Base-by-base conservation (phyloP, 768 basidiomycete genomes). In the Tulasnella sp. region DNA sequence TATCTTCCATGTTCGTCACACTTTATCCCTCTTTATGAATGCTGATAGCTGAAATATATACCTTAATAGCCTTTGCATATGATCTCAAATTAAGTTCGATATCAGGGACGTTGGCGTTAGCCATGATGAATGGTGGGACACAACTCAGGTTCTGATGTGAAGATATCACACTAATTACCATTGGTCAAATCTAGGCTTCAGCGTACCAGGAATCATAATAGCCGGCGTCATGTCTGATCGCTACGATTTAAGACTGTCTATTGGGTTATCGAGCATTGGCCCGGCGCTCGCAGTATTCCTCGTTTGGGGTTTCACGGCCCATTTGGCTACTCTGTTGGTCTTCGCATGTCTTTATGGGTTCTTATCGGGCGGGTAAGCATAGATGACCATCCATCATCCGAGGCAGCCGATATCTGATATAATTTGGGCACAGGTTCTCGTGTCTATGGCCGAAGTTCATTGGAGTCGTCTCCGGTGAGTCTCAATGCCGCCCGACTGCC, bases 331-430 rank as follows among this genome's bases (percentile, higher is more conserved):
- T 10, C 24, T 59, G 4, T n/a, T 59, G 19, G 50, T 59, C 50
- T 59, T 59, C 23, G 44, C 58, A 8, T 59, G 58, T 23, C 34
- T 51, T 17, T 59, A 59, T 34, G 58, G 58, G 3, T 59, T 59
- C 58, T 50, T 51, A 5, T 50, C 58, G 5, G 24, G 45, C 9
- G 47, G 47, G 58, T 59, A 50, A 2, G 58, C 30, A 10, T 48
- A 21, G 34, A 7, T 15, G 34, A 38, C 34, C 34, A 38, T 38
- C n/a, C n/a, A n/a, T n/a, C n/a, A n/a, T n/a, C n/a, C n/a, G n/a
- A n/a, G n/a, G n/a, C n/a, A n/a, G n/a, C n/a, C n/a, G n/a, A n/a
- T n/a, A n/a, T n/a, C n/a, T n/a, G n/a, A n/a, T n/a, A n/a, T n/a
- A 15, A 38, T 5, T 15, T 38, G 3, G 8, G 17, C 1, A 27